phyloP scores from a whole-genome alignment of 306 rosid genomes.

The Vigna radiata region DNA sequence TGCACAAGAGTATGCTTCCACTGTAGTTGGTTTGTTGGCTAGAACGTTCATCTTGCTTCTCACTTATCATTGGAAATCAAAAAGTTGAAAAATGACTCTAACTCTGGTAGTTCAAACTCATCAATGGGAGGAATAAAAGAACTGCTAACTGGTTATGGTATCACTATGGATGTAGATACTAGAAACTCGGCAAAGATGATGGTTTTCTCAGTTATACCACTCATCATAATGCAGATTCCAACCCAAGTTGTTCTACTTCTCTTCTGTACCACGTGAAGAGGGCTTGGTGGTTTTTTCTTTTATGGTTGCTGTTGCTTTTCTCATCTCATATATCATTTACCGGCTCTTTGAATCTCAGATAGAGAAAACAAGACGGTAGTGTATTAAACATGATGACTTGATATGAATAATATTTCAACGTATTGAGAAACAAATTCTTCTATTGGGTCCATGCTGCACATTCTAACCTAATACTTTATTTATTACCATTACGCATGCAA shows the following conservation, averaged over 20 bases:
- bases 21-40: conserved; percentile 47
- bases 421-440: conserved; percentile 38
- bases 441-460: background rate
- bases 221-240: conserved; percentile 51
- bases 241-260: conserved; percentile 37
- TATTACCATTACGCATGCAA: conserved; percentile 17
- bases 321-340: conserved; percentile 44
- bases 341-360: conserved; percentile 50
- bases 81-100: background rate
- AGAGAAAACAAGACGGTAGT: conserved; percentile 41
- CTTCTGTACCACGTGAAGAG: conserved; percentile 19
- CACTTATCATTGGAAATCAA: conserved; percentile 41
- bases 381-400: conserved; percentile 36
- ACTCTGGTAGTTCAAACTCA: conserved; percentile 2
- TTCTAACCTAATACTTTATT: background rate
- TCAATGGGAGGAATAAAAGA: background rate
- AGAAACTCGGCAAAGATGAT: conserved; percentile 46
- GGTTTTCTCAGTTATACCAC: conserved; percentile 43
- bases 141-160: conserved; percentile 43
- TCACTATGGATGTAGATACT: conserved; percentile 47
- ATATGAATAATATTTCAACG: conserved; percentile 40
- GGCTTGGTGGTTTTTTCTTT: conserved; percentile 5
- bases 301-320: conserved; percentile 45
- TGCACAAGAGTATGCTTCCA: conserved; percentile 43
- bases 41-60: conserved; percentile 45